Evolutionary conservation across 2,329 filamentous ascomycete genomes (phyloP).

Genomic region (Periconia sp.): DNA sequence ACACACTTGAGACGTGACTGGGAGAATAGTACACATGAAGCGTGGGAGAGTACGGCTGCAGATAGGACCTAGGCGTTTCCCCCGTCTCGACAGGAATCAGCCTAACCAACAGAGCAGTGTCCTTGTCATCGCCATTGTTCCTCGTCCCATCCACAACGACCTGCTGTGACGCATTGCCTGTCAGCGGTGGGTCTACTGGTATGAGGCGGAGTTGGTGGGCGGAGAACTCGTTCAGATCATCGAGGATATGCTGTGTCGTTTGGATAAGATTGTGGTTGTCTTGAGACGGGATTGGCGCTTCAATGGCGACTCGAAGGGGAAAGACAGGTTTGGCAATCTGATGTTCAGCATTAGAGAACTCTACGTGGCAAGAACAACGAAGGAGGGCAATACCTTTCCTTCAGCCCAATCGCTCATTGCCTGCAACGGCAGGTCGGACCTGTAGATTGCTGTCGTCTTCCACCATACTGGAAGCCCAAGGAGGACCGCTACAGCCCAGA

Average conservation of each 20-base stretch:
- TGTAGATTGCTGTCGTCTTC: conserved; percentile 89
- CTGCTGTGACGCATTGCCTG: conserved; percentile 36
- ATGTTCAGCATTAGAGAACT: conserved; percentile 7
- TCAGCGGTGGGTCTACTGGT: conserved; percentile 46
- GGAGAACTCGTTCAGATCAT: conserved; percentile 83
- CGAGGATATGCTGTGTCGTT: conserved; percentile 81
- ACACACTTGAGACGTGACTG: conserved; percentile 66
- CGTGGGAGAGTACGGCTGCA: conserved; percentile 69
- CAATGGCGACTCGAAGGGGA: conserved; percentile 78
- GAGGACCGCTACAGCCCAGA: conserved; percentile 83
- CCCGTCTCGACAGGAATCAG: conserved; percentile 64
- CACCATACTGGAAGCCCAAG: conserved; percentile 94
- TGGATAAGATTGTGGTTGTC: conserved; percentile 75
- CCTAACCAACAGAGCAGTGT: conserved; percentile 69
- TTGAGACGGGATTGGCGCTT: conserved; percentile 66
- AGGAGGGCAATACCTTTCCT: conserved; percentile 64
- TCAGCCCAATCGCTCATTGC: conserved; percentile 92
- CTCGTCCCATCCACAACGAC: conserved; percentile 30
- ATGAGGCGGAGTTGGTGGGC: conserved; percentile 79
- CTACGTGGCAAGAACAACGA: not conserved
- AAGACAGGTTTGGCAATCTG: conserved; percentile 88
- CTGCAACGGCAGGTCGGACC: conserved; percentile 78
- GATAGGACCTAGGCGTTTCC: conserved; percentile 57
- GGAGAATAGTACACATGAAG: conserved; percentile 78
- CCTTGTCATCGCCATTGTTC: conserved; percentile 41